These are phyloP conservation scores for Lanmaoa pseudosensibilis DNA, from an alignment of 768 basidiomycete genomes.

Conservation along the genomic window DNA sequence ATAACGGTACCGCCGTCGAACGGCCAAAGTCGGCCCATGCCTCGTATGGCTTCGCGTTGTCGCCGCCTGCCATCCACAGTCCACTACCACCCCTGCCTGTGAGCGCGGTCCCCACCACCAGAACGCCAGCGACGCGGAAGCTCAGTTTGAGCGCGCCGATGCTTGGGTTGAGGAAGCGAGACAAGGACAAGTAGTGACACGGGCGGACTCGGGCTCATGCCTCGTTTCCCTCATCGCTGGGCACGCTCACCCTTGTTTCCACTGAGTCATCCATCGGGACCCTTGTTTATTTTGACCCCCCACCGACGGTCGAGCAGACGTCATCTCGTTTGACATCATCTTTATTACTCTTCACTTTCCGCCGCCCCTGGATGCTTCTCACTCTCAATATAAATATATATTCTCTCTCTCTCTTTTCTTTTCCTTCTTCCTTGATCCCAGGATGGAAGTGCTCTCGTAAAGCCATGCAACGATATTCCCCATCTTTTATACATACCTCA, in stretches of 20 bases:
- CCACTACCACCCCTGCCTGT: conserved; percentile 14
- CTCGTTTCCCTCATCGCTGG: background rate
- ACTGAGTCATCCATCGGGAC: background rate
- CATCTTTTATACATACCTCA: conserved; percentile 25
- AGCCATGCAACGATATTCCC: conserved; percentile 21
- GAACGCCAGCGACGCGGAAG: conserved; percentile 54
- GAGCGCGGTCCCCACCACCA: conserved; percentile 22
- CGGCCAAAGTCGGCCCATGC: conserved; percentile 32
- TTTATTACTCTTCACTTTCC: conserved; percentile 28
- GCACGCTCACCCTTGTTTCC: background rate
- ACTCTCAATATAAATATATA: conserved; percentile 1
- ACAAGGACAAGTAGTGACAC: conserved; percentile 43
- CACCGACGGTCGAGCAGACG: background rate
- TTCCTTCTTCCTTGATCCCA: conserved; percentile 1
- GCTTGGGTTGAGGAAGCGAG: conserved; percentile 53
- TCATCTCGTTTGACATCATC: conserved; percentile 22
- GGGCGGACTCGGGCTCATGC: conserved; percentile 6
- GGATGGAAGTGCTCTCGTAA: conserved; percentile 14
- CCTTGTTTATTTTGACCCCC: background rate
- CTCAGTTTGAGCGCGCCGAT: conserved; percentile 66
- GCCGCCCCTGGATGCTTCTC: background rate
- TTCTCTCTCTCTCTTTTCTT: background rate
- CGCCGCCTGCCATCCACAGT: conserved; percentile 15
- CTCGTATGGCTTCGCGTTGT: conserved; percentile 18
- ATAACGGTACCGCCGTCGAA: background rate